phyloP scores from a whole-genome alignment of 768 basidiomycete genomes.

The Melanogaster broomeanus region DNA sequence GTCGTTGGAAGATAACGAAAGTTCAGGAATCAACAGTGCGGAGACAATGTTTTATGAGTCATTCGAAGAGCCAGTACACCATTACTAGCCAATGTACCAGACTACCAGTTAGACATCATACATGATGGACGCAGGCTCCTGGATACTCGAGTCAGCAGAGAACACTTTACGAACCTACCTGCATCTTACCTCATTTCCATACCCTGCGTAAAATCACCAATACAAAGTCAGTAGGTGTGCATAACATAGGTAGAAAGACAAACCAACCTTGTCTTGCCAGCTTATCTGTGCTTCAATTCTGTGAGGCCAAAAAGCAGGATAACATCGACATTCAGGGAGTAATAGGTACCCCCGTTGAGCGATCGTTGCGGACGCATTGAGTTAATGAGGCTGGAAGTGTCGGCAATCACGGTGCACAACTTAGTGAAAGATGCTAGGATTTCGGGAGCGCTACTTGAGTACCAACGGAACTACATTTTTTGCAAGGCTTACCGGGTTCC shows the following conservation, averaged over 20 bases:
- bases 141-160: not conserved
- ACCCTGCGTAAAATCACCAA: not conserved
- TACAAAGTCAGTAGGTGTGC: not conserved
- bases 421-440: slow-evolving; percentile 5
- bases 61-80: not conserved
- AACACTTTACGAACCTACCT: not conserved
- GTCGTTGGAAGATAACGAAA: too few relatives aligned
- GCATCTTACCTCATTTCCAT: slow-evolving; percentile 5
- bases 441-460: not conserved
- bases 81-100: not conserved
- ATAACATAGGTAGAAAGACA: not conserved
- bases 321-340: slow-evolving; percentile 30
- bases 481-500: slow-evolving; percentile 7
- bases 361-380: not conserved
- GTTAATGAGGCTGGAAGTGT: slow-evolving; percentile 11
- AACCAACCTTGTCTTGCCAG: slow-evolving; percentile 38
- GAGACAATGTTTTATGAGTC: not conserved
- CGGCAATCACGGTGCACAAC: slow-evolving; percentile 1
- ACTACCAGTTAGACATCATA: not conserved
- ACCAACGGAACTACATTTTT: too few relatives aligned
- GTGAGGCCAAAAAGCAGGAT: slow-evolving; percentile 43
- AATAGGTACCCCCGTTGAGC: slow-evolving; percentile 6
- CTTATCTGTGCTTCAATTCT: slow-evolving; percentile 45
- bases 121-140: slow-evolving; percentile 7
- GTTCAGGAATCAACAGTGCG: not conserved